phyloP scores from a whole-genome alignment of 768 basidiomycete genomes.

The Pleurotus sapidus region DNA sequence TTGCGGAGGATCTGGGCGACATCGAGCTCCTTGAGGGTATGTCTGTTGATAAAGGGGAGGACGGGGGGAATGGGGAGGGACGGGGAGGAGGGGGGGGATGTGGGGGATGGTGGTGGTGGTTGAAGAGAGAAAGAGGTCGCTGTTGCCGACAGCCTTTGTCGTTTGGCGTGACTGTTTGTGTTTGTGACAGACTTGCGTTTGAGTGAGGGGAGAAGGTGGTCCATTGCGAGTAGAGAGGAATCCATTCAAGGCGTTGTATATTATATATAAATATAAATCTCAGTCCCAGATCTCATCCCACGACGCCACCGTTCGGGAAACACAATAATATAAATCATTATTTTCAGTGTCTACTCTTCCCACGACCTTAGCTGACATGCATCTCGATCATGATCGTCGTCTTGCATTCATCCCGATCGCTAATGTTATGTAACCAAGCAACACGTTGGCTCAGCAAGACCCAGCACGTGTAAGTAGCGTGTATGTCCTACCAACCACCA shows the following conservation, averaged over 20 bases:
- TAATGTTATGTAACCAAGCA: too few relatives aligned
- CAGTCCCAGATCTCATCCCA: neutral
- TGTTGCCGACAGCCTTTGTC: conserved; percentile 42
- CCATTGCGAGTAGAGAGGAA: neutral
- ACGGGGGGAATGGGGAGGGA: conserved; percentile 60
- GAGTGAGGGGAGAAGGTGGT: conserved; percentile 3
- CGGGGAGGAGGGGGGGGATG: conserved; percentile 19
- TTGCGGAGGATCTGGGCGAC: conserved; percentile 83
- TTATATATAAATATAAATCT: neutral
- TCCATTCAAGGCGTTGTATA: conserved; percentile 12
- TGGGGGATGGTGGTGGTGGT: conserved; percentile 37
- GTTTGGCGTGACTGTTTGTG: conserved; percentile 35
- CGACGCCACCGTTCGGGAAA: neutral
- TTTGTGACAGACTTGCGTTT: conserved; percentile 20
- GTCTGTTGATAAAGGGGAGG: conserved; percentile 76
- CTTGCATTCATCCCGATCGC: too few relatives aligned
- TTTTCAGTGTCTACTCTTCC: neutral
- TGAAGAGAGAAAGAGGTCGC: conserved; percentile 36
- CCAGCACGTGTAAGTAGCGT: too few relatives aligned
- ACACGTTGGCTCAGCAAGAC: too few relatives aligned
- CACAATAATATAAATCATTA: neutral
- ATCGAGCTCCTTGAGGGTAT: conserved; percentile 83
- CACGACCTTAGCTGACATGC: neutral
- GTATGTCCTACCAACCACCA: too few relatives aligned
- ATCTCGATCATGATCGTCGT: too few relatives aligned